Evolutionary conservation across 176 grass and related monocot genomes (phyloP), one percentile per base, ranked within the genome.

Genomic region (Alloteropsis semialata): DNA sequence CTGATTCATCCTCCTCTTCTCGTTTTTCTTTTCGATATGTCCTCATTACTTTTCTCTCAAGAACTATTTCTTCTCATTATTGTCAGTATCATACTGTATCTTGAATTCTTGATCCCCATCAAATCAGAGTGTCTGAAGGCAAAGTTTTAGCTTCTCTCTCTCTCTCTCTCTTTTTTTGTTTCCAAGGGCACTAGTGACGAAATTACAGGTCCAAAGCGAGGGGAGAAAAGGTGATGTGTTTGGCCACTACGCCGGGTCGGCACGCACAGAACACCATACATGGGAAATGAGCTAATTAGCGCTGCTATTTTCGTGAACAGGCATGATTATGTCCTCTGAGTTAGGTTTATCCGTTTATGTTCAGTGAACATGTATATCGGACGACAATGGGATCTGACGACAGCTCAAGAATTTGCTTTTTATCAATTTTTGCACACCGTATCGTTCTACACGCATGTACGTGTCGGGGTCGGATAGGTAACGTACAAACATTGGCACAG

Each of bases 1-100:
- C 67, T 72, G 55, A 88, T 71, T 78, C 85, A 60, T 68, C 86
- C n/a, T 5, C 4, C 11, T 2, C 22, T 36, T 43, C 14, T 33
- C 25, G 14, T 5, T 16, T 11, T 19, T 16, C 2, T 44, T 16
- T 22, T 13, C 4, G 10, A 25, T 18, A 19, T 21, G 3, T 22
- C 9, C 17, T 45, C 12, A 13, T 15, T 45, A 14, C 25, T 14
- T 7, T 9, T 22, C 8, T 19, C 1, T 49, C 4, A 49, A 53
- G 19, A n/a, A 55, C 21, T 25, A 12, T 51, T 76, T 12, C 10
- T 60, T 11, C 11, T 56, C 30, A 18, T 72, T 51, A 32, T 85
- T 62, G 53, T 46, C 63, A 8, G 56, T 0, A 14, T 46, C 83
- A 29, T 78, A 79, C n/a, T n/a, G n/a, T n/a, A n/a, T n/a, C n/a